Conservation (phyloP, 2,329 filamentous ascomycete genomes). For the Calonectria pseudoreteaudii region DNA sequence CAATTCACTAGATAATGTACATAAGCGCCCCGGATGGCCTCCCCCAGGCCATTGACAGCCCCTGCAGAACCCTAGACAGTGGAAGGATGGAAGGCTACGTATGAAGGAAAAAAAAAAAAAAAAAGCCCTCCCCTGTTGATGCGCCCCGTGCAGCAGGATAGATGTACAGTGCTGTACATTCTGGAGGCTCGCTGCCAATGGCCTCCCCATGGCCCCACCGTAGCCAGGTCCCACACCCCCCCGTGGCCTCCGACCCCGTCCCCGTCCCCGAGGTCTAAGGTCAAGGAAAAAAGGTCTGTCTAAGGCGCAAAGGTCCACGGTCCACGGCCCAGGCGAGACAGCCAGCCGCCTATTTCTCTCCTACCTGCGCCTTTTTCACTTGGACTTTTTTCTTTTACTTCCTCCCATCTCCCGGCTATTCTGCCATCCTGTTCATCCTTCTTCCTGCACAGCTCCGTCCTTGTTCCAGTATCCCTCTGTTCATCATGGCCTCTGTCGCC, state of each 20-base stretch:
- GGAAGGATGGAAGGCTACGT: background rate
- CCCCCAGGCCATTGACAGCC: slow-evolving; percentile 8
- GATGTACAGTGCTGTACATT: slow-evolving; percentile 14
- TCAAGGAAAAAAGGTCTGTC: slow-evolving; percentile 14
- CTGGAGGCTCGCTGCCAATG: slow-evolving; percentile 15
- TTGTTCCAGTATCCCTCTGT: slow-evolving; percentile 43
- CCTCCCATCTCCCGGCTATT: slow-evolving; percentile 50
- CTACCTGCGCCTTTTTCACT: slow-evolving; percentile 50
- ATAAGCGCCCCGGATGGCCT: slow-evolving; percentile 9
- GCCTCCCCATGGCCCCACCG: slow-evolving; percentile 19
- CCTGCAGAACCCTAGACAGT: slow-evolving; percentile 9
- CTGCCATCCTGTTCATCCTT: slow-evolving; percentile 39
- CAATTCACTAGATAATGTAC: slow-evolving; percentile 1
- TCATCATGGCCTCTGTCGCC: slow-evolving; percentile 83
- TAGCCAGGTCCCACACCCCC: slow-evolving; percentile 19
- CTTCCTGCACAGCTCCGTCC: slow-evolving; percentile 44
- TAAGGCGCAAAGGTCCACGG: slow-evolving; percentile 20
- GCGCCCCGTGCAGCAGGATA: slow-evolving; percentile 18
- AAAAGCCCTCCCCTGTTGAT: slow-evolving; percentile 5
- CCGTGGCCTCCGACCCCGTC: slow-evolving; percentile 27
- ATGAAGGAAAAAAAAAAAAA: slow-evolving; percentile 2
- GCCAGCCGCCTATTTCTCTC: slow-evolving; percentile 37
- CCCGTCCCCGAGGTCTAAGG: slow-evolving; percentile 25
- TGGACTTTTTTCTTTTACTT: slow-evolving; percentile 41
- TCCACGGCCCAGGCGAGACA: slow-evolving; percentile 19